Percentiles rank a stretch among this genome's conserved stretches.
phyloP scores from a whole-genome alignment of 768 basidiomycete genomes.

The Auriscalpium vulgare region DNA sequence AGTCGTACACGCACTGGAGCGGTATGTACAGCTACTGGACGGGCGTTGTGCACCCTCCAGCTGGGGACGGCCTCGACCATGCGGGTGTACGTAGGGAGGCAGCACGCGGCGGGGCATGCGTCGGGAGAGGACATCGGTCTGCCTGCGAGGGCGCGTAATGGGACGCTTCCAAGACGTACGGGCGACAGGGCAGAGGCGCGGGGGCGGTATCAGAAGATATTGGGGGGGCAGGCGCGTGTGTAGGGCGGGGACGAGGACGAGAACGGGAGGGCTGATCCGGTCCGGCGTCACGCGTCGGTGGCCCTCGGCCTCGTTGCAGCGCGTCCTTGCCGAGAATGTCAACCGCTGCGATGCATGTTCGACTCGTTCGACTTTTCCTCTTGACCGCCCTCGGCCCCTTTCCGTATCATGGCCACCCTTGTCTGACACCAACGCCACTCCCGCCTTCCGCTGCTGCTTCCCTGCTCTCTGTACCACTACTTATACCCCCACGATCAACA shows the following conservation, averaged over 20 bases:
- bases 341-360: not conserved
- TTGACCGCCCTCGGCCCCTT: not conserved
- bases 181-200: too few species aligned
- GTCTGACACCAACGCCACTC: not conserved
- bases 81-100: too few species aligned
- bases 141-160: too few species aligned
- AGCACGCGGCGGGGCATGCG: too few species aligned
- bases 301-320: not conserved
- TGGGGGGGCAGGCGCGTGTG: not conserved
- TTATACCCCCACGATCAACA: slow-evolving; percentile 11
- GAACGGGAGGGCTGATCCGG: not conserved
- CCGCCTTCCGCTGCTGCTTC: not conserved
- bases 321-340: not conserved
- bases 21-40: too few species aligned
- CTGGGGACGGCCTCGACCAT: too few species aligned
- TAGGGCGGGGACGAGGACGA: not conserved
- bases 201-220: too few species aligned
- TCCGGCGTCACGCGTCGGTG: not conserved
- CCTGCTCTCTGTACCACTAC: not conserved
- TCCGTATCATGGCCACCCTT: not conserved
- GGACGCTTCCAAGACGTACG: too few species aligned
- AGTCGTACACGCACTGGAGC: too few species aligned
- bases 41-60: too few species aligned
- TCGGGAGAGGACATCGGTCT: too few species aligned
- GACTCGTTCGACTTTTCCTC: not conserved